Conservation (phyloP, 73 alveolate species). For the Blepharisma japonicum region DNA sequence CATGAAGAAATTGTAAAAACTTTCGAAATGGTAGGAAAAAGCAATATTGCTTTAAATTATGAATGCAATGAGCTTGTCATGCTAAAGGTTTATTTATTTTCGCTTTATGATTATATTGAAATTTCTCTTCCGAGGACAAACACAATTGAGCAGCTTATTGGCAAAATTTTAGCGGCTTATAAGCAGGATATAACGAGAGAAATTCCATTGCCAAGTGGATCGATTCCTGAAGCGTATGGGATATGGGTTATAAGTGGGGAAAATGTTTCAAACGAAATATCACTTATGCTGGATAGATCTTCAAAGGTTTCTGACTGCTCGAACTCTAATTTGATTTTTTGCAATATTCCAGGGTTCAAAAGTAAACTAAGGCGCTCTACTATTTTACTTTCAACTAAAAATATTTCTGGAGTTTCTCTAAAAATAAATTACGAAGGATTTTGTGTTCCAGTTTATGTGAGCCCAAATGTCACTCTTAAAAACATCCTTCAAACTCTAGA, state of each 20-base stretch:
- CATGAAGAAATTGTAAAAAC: too few relatives aligned
- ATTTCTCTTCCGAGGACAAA: constrained; percentile 11
- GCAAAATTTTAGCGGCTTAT: neutral
- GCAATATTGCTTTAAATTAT: too few relatives aligned
- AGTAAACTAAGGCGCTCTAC: neutral
- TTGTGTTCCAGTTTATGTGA: neutral
- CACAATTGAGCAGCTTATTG: constrained; percentile 6
- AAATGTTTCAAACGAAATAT: neutral
- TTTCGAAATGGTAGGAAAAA: too few relatives aligned
- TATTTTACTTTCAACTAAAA: neutral
- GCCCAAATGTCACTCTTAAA: neutral
- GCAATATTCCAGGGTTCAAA: constrained; percentile 1
- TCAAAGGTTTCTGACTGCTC: neutral
- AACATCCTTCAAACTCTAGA: neutral
- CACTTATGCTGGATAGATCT: neutral
- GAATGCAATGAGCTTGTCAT: neutral
- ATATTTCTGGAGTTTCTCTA: neutral
- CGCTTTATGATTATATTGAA: neutral
- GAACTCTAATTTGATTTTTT: neutral
- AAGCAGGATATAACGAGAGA: neutral
- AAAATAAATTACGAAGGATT: neutral
- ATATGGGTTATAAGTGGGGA: constrained; percentile 15
- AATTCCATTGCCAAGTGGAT: constrained; percentile 12
- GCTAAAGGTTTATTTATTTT: neutral
- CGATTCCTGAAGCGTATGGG: constrained; percentile 1